Evolutionary conservation across 2,329 filamentous ascomycete genomes (phyloP).

Genomic region (Neofusicoccum umdonicola): DNA sequence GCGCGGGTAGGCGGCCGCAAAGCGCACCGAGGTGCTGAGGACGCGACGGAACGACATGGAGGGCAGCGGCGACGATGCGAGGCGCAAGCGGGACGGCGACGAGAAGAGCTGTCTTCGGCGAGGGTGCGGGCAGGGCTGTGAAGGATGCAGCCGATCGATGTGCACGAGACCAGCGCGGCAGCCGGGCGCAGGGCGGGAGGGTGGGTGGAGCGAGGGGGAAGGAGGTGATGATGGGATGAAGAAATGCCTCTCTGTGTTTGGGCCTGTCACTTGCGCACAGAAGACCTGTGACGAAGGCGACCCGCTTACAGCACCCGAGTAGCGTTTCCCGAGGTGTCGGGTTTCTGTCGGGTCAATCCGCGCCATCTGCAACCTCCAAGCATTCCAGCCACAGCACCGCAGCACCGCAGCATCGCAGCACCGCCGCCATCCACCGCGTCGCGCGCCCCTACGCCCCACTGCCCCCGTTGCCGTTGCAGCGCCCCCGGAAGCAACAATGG

Average conservation of each 20-base stretch:
- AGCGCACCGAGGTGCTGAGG: constrained; percentile 17
- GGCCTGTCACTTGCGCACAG: constrained; percentile 8
- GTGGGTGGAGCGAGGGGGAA: constrained; percentile 2
- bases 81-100: neutral
- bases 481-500: constrained; percentile 33
- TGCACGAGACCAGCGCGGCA: constrained; percentile 1
- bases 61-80: neutral
- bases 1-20: constrained; percentile 24
- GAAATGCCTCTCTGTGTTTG: constrained; percentile 10
- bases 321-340: neutral
- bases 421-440: neutral
- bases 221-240: constrained; percentile 16
- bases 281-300: constrained; percentile 15
- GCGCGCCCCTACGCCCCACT: constrained; percentile 31
- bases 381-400: constrained; percentile 22
- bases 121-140: neutral
- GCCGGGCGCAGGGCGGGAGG: neutral
- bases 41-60: constrained; percentile 16
- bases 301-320: neutral
- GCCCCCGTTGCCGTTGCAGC: constrained; percentile 17
- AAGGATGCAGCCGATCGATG: neutral
- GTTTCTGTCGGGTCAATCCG: neutral
- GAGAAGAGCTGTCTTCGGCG: neutral
- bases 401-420: neutral
- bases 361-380: constrained; percentile 22